Evolutionary conservation across 2,329 filamentous ascomycete species (phyloP).

Genomic region (Alternaria tenuissima): DNA sequence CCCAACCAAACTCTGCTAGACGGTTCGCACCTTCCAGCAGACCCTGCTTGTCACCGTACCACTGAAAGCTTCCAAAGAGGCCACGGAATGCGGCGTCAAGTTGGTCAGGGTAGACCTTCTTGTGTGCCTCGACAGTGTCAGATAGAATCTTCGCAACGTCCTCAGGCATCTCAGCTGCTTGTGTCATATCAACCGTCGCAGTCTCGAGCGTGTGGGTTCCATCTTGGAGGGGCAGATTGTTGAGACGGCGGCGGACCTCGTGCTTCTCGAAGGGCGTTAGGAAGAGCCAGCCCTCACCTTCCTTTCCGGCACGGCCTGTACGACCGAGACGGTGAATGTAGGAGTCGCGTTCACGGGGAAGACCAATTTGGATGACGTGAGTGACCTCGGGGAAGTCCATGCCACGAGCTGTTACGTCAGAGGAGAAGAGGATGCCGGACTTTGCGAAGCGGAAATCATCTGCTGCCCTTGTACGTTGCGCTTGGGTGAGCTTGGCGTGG

Average conservation of each 20-base stretch:
- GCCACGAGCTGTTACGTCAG: conserved; percentile 61
- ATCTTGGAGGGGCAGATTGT: conserved; percentile 66
- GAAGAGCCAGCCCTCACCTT: conserved; percentile 75
- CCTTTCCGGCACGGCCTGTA: conserved; percentile 72
- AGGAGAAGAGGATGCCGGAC: conserved; percentile 63
- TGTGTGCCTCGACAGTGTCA: conserved; percentile 55
- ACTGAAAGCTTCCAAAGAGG: conserved; percentile 63
- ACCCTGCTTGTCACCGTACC: conserved; percentile 51
- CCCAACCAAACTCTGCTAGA: conserved; percentile 58
- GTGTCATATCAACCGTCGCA: conserved; percentile 58
- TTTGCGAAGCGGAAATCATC: conserved; percentile 73
- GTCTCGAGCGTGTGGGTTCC: conserved; percentile 61
- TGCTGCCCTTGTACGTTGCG: conserved; percentile 72
- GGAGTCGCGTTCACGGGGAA: conserved; percentile 55
- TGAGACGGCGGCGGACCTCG: conserved; percentile 61
- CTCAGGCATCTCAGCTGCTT: conserved; percentile 52
- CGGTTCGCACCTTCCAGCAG: conserved; percentile 57
- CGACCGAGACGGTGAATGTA: conserved; percentile 63
- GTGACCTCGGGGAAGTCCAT: conserved; percentile 64
- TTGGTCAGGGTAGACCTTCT: conserved; percentile 52
- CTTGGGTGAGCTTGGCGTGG: conserved; percentile 80
- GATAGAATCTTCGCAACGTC: conserved; percentile 56
- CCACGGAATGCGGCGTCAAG: conserved; percentile 64
- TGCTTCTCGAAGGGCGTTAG: conserved; percentile 64
- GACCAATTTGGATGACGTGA: conserved; percentile 61